A percentile compares a stretch with the other conserved stretches of the same genome.
Conservation (phyloP, 495 filamentous ascomycete genomes). For the Tirmania nivea region DNA sequence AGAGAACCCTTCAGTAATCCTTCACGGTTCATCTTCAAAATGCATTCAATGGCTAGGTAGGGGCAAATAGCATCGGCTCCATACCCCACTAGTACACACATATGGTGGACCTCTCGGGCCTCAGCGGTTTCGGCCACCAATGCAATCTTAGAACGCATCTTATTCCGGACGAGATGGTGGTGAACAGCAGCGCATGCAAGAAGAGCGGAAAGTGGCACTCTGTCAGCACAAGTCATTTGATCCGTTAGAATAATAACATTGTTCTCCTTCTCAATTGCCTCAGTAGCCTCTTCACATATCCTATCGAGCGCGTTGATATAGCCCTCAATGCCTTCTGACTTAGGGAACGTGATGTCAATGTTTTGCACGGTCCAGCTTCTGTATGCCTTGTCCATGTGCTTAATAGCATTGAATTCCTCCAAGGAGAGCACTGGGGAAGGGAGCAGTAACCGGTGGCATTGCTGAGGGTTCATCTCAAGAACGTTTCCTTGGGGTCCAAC, state of each 20-base stretch:
- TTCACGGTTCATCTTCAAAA: conserved; percentile 95
- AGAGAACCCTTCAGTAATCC: conserved; percentile 81
- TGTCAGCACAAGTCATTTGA: conserved; percentile 60
- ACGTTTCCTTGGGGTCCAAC: conserved; percentile 95
- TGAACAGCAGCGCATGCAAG: conserved; percentile 89
- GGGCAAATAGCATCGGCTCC: conserved; percentile 93
- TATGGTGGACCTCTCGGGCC: conserved; percentile 95
- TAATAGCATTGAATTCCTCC: conserved; percentile 76
- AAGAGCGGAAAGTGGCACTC: conserved; percentile 71
- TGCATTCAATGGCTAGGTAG: conserved; percentile 93
- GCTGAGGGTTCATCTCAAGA: conserved; percentile 76
- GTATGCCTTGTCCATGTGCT: conserved; percentile 52
- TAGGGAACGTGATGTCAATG: conserved; percentile 96
- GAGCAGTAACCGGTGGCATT: conserved; percentile 70
- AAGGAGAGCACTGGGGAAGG: conserved; percentile 83
- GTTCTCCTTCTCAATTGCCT: conserved; percentile 66
- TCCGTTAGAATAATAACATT: conserved; percentile 83
- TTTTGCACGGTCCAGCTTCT: conserved; percentile 71
- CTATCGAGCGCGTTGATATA: conserved; percentile 77
- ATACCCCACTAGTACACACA: conserved; percentile 93
- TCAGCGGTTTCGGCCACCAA: conserved; percentile 87
- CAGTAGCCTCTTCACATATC: conserved; percentile 70
- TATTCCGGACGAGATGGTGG: conserved; percentile 91
- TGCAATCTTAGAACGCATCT: conserved; percentile 79
- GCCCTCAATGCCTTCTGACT: conserved; percentile 59